These are phyloP conservation scores for Pichia phayaonensis DNA, from an alignment of 805 yeast species.

Conservation along the genomic window DNA sequence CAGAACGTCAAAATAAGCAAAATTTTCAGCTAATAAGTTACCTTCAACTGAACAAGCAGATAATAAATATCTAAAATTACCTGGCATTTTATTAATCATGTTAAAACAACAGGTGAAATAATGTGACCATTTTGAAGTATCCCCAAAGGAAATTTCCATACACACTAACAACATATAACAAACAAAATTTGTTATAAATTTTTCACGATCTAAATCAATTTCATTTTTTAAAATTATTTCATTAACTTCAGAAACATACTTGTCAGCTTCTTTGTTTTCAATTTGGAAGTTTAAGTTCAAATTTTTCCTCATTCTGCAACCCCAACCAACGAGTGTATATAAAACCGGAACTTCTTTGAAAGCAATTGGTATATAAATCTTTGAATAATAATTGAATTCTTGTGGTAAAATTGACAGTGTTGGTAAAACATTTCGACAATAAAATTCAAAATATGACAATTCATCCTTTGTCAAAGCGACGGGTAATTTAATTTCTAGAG, in stretches of 20 bases:
- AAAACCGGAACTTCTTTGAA: constrained; percentile 39
- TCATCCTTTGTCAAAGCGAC: constrained; percentile 14
- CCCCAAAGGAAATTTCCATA: constrained; percentile 29
- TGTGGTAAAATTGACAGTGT: constrained; percentile 41
- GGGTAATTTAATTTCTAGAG: constrained; percentile 16
- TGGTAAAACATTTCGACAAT: constrained; percentile 36
- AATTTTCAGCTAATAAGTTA: constrained; percentile 28
- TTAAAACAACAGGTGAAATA: constrained; percentile 24
- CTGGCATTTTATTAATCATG: constrained; percentile 20
- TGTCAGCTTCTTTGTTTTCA: constrained; percentile 16
- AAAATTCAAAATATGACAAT: constrained; percentile 36
- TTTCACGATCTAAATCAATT: constrained; percentile 12
- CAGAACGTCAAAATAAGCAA: constrained; percentile 35
- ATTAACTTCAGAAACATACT: constrained; percentile 12
- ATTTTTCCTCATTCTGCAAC: constrained; percentile 28
- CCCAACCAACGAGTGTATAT: constrained; percentile 49
- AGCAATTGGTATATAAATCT: constrained; percentile 49
- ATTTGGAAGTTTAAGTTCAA: constrained; percentile 16
- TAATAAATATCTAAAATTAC: constrained; percentile 23
- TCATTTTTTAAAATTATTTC: constrained; percentile 7
- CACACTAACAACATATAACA: constrained; percentile 26
- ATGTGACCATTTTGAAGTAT: constrained; percentile 29
- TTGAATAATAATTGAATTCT: constrained; percentile 42
- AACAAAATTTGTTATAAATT: constrained; percentile 22
- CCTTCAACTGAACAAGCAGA: constrained; percentile 29